Conservation (phyloP, 345 rosid genomes). For the Laguncularia racemosa region DNA sequence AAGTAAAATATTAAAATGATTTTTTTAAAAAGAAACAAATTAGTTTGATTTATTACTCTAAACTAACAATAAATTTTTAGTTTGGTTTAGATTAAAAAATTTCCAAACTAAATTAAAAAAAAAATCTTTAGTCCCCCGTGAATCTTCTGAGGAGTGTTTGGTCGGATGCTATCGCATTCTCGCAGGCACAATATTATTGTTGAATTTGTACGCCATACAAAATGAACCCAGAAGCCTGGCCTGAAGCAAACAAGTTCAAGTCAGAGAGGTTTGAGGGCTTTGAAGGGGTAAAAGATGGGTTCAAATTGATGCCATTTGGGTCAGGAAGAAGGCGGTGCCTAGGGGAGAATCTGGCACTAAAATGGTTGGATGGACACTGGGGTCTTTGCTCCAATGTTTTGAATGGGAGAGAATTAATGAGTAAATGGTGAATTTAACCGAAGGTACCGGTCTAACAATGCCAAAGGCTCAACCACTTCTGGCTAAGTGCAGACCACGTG, state of each 20-base stretch:
- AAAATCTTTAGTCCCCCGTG: constrained; percentile 23
- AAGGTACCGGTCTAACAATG: constrained; percentile 21
- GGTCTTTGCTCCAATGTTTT: constrained; percentile 43
- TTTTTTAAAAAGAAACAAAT: no score
- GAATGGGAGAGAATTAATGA: constrained; percentile 31
- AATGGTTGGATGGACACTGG: constrained; percentile 40
- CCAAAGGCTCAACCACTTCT: constrained; percentile 21
- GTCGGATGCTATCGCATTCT: constrained; percentile 29
- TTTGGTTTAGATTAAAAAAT: no score
- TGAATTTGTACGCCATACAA: constrained; percentile 35
- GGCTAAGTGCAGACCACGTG: constrained; percentile 19
- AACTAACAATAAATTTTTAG: no score
- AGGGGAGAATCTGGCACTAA: constrained; percentile 37
- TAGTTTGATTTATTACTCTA: no score
- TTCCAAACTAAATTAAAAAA: no score
- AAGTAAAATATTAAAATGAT: no score
- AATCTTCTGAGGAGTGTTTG: constrained; percentile 28
- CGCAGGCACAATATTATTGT: constrained; percentile 24
- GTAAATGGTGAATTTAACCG: constrained; percentile 30
- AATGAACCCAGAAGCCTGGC: constrained; percentile 32
- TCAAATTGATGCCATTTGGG: constrained; percentile 44
- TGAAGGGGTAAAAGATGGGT: constrained; percentile 33
- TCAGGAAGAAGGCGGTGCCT: constrained; percentile 59
- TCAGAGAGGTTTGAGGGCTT: constrained; percentile 45
- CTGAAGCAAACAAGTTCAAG: constrained; percentile 23